phyloP scores from a whole-genome alignment of 805 yeast species.

The Sugiyamaella chiloensis region DNA sequence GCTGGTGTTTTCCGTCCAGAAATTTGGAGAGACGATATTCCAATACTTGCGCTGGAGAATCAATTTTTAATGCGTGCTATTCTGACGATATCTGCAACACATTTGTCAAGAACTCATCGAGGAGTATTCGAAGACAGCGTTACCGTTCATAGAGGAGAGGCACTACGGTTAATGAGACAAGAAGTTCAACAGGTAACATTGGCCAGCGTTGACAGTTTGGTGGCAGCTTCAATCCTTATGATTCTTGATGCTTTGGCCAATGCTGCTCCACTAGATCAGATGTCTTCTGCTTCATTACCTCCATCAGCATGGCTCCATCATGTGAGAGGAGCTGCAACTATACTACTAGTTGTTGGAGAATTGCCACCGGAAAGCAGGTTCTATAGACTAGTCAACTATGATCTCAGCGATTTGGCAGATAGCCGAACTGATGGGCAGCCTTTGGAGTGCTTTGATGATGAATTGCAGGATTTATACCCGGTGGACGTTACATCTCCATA shows the following conservation, averaged over 20 bases:
- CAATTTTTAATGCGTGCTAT: conserved; percentile 92
- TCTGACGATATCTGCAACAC: conserved; percentile 89
- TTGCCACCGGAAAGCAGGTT: conserved; percentile 65
- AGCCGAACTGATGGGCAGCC: conserved; percentile 2
- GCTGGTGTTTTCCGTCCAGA: conserved; percentile 85
- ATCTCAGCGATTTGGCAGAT: conserved; percentile 84
- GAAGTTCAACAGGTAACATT: conserved; percentile 81
- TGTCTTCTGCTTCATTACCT: conserved; percentile 60
- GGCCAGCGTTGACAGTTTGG: conserved; percentile 81
- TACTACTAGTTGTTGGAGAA: conserved; percentile 95
- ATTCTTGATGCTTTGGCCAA: conserved; percentile 91
- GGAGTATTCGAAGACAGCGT: conserved; percentile 47
- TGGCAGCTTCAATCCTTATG: conserved; percentile 83
- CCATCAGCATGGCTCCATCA: conserved; percentile 97
- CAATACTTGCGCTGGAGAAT: conserved; percentile 79
- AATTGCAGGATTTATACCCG: conserved; percentile 82
- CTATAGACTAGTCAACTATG: conserved; percentile 74
- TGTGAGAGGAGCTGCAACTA: conserved; percentile 95
- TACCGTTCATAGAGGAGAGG: conserved; percentile 71
- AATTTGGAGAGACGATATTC: conserved; percentile 86
- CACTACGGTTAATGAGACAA: conserved; percentile 72
- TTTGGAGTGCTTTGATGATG: conserved; percentile 71
- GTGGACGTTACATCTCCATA: conserved; percentile 81
- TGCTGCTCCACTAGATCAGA: conserved; percentile 53
- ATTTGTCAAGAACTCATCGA: conserved; percentile 70